These are phyloP conservation scores for Dunaliella salina DNA, from an alignment of 163 green algal species.

Conservation along the genomic window DNA sequence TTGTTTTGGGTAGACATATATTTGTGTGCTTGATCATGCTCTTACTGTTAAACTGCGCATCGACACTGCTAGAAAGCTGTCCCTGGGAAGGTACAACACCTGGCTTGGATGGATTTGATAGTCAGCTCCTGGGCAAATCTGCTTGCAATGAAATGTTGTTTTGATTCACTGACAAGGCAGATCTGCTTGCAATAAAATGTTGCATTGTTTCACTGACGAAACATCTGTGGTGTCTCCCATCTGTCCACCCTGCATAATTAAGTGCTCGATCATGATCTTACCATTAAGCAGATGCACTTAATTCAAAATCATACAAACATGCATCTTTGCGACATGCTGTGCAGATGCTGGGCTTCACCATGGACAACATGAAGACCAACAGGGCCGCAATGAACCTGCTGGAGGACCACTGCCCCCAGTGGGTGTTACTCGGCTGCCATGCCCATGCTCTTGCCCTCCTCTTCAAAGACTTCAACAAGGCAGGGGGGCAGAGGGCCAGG, in stretches of 20 bases:
- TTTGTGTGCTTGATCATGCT: neutral
- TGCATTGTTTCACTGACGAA: neutral
- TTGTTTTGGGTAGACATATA: neutral
- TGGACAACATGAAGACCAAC: slow-evolving; percentile 12
- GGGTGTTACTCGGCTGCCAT: neutral
- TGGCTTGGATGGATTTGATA: neutral
- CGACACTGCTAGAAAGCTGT: too few relatives aligned
- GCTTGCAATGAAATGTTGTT: neutral
- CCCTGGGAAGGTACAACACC: too few relatives aligned
- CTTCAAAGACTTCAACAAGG: slow-evolving; percentile 4
- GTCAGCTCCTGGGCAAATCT: neutral
- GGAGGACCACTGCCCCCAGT: neutral
- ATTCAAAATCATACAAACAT: neutral
- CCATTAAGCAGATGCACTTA: neutral
- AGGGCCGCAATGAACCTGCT: neutral
- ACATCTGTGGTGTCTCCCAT: too few relatives aligned
- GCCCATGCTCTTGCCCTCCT: neutral
- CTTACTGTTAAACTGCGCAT: too few relatives aligned
- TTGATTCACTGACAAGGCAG: neutral
- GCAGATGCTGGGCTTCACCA: slow-evolving; percentile 3
- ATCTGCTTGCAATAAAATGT: neutral
- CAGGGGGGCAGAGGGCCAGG: neutral
- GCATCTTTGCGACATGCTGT: neutral
- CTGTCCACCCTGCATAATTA: too few relatives aligned
- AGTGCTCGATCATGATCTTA: too few relatives aligned